A percentile compares a stretch with the other conserved stretches of the same genome.
Evolutionary conservation across 2,329 filamentous ascomycete genomes (phyloP).

Genomic region (Phoma sp.): DNA sequence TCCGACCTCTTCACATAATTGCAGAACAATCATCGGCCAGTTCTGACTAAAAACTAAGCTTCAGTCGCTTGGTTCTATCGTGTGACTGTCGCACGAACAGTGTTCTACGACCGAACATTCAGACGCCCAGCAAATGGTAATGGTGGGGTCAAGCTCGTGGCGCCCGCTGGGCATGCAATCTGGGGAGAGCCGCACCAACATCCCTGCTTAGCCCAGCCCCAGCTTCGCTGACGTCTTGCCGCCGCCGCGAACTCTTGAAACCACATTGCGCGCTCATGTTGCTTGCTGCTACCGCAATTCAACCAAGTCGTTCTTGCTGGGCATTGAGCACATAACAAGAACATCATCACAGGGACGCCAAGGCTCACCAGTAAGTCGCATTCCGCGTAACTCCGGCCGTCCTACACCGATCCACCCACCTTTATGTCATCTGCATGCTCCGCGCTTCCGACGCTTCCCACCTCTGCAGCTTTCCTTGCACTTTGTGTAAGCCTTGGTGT

Average conservation of each 20-base stretch:
- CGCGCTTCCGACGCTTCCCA: conserved; percentile 14
- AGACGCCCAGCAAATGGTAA: conserved; percentile 8
- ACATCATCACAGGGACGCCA: neutral
- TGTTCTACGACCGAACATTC: neutral
- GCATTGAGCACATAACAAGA: conserved; percentile 52
- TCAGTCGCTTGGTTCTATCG: too few relatives aligned
- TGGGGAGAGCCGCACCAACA: conserved; percentile 15
- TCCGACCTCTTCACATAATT: too few relatives aligned
- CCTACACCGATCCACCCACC: conserved; percentile 12
- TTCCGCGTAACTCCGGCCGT: conserved; percentile 16
- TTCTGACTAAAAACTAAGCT: too few relatives aligned
- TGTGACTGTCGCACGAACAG: too few relatives aligned
- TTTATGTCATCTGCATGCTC: conserved; percentile 13
- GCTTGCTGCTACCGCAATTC: neutral
- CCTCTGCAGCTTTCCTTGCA: conserved; percentile 5
- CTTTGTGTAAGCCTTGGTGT: conserved; percentile 20
- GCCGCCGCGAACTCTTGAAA: conserved; percentile 4
- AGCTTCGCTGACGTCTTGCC: conserved; percentile 20
- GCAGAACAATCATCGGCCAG: too few relatives aligned
- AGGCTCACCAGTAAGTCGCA: conserved; percentile 15
- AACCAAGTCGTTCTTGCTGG: neutral
- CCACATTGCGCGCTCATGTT: conserved; percentile 8
- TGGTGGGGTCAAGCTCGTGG: conserved; percentile 3
- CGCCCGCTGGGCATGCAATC: neutral
- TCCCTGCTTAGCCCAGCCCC: conserved; percentile 15